Conservation (phyloP, 257 asterid species). For the Euphrasia confusa region DNA sequence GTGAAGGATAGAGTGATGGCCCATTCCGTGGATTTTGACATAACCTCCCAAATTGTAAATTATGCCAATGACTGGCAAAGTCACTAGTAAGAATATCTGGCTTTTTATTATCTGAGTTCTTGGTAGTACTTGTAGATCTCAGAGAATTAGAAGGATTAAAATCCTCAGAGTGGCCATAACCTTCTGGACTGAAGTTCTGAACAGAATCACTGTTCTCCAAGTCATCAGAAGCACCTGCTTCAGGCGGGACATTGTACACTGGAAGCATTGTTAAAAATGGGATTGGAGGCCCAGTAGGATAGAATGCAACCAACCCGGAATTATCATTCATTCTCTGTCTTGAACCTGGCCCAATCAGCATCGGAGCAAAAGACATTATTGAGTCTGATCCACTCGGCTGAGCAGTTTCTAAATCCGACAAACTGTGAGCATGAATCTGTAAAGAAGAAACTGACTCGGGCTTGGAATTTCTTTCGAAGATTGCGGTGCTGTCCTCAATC, state of each 20-base stretch:
- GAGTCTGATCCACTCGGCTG: constrained; percentile 81
- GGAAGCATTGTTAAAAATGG: constrained; percentile 98
- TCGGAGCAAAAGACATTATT: constrained; percentile 60
- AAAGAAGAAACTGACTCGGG: constrained; percentile 24
- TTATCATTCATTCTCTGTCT: constrained; percentile 55
- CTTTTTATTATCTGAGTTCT: constrained; percentile 45
- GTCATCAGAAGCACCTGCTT: constrained; percentile 51
- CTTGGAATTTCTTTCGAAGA: neutral
- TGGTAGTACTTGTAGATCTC: constrained; percentile 42
- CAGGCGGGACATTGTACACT: constrained; percentile 59
- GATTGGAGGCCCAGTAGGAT: constrained; percentile 95
- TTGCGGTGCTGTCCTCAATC: constrained; percentile 40
- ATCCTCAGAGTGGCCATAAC: constrained; percentile 53
- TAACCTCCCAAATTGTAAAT: constrained; percentile 79
- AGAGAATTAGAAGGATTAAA: constrained; percentile 38
- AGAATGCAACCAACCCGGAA: constrained; percentile 72
- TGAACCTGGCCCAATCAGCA: constrained; percentile 68
- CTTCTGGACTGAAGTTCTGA: constrained; percentile 45
- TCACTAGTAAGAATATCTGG: constrained; percentile 87
- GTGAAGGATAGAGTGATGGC: constrained; percentile 61
- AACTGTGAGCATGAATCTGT: constrained; percentile 12
- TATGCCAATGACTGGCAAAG: constrained; percentile 87
- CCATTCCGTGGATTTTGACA: constrained; percentile 66
- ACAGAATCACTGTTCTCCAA: constrained; percentile 40
- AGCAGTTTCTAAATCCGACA: constrained; percentile 52